A percentile compares a stretch with the other conserved stretches of the same genome.
phyloP scores from a whole-genome alignment of 805 yeast genomes.

The Barnettozyma siamensis region DNA sequence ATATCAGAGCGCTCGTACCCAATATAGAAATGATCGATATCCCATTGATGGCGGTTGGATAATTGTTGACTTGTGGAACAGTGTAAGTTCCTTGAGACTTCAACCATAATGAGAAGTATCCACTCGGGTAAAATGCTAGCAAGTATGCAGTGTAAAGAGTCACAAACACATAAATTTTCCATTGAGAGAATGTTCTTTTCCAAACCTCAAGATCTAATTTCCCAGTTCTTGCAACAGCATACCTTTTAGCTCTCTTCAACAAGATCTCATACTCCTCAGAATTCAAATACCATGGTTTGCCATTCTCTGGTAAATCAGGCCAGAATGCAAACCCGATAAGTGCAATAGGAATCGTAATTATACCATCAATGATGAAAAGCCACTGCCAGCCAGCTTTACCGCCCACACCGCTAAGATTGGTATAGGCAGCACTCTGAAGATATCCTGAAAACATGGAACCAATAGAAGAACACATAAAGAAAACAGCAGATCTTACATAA shows the following conservation, averaged over 20 bases:
- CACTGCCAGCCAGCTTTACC: slow-evolving; percentile 58
- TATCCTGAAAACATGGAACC: slow-evolving; percentile 5
- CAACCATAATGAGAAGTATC: slow-evolving; percentile 6
- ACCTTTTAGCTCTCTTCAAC: slow-evolving; percentile 3
- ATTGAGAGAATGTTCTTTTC: slow-evolving; percentile 1
- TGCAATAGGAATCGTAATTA: slow-evolving; percentile 5
- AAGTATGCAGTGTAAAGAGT: slow-evolving; percentile 3
- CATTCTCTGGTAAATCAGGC: slow-evolving; percentile 6
- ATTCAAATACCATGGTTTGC: slow-evolving; percentile 5
- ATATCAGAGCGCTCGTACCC: slow-evolving; percentile 2
- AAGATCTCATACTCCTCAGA: background rate
- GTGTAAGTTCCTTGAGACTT: slow-evolving; percentile 4
- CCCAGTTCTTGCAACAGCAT: slow-evolving; percentile 2
- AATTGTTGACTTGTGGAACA: slow-evolving; percentile 3
- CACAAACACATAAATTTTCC: slow-evolving; percentile 7
- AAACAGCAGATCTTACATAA: slow-evolving; percentile 18
- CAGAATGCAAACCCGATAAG: slow-evolving; percentile 3
- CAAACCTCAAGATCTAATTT: slow-evolving; percentile 2
- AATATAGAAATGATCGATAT: slow-evolving; percentile 2
- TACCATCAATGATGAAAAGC: slow-evolving; percentile 37
- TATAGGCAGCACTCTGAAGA: slow-evolving; percentile 7
- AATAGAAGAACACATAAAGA: background rate
- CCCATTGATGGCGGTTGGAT: slow-evolving; percentile 5
- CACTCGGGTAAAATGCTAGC: slow-evolving; percentile 2
- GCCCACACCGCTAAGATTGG: slow-evolving; percentile 31